Base-by-base conservation (phyloP, 176 grass and related monocot genomes). In the Musa troglodytarum region DNA sequence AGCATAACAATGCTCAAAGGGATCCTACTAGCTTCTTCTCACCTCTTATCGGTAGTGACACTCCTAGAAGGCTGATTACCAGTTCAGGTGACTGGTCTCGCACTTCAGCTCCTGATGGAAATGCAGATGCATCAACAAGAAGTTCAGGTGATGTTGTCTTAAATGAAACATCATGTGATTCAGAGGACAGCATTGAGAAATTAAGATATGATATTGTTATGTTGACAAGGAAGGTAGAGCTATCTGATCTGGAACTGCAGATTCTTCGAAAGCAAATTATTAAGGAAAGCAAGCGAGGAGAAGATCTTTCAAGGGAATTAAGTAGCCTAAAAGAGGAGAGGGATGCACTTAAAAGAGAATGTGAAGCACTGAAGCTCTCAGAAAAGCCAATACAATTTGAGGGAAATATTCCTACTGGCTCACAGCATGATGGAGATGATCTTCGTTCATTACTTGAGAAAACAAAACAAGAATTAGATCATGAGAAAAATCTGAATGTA, bases 221-320 rank as follows among this genome's bases (percentile, higher is more conserved):
- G 80, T 66, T 99, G 72, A 88, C 86, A 15, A 65, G 96, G 59
- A 99, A 99, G 77, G 29, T 83, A 49, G 88, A 99, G 78, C 71
- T 94, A 23, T 99, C 96, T 3, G 91, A 99, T 53, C 84, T 99
- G 75, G 96, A 99, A 79, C 67, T 99, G 69, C 96, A 92, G 83
- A 99, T 88, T 72, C 86, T 99, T 14, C 78, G 88, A 71, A 99
- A 99, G 75, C 96, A 99, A 78, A 86, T 94, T 65, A 70, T 84
- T 8, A 94, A 92, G 80, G 96, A 99, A 72, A 88, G 80, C 64
- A 80, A 84, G 65, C 82, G 91, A 73, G 81, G 82, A 20, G 91
- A 94, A 84, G 96, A 99, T 64, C 81, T 99, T 68, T 91, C 85
- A 59, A 94, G 77, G 61, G 91, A 99, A 80, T 81, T 92, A 52